A percentile compares a stretch with the other conserved stretches of the same genome.
Conservation (phyloP, 192 early-diverging fungal species). For the Coemansia sp. region DNA sequence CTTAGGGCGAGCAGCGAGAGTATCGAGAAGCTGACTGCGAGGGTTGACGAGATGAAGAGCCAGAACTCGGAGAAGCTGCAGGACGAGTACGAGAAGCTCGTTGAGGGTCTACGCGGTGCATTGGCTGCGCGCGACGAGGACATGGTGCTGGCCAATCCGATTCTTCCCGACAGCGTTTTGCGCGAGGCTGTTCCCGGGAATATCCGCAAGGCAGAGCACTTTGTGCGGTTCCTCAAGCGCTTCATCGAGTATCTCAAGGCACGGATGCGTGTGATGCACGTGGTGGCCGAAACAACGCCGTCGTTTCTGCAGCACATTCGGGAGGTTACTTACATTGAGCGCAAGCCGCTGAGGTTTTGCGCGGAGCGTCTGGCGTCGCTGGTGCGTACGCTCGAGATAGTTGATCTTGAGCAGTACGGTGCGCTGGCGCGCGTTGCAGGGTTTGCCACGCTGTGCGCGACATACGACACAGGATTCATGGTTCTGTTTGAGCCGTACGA, state of each 20-base stretch:
- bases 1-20: slow-evolving; percentile 87
- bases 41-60: slow-evolving; percentile 79
- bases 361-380: slow-evolving; percentile 88
- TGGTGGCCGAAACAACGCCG: slow-evolving; percentile 91
- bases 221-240: slow-evolving; percentile 92
- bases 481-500: slow-evolving; percentile 97
- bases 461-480: slow-evolving; percentile 96
- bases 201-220: slow-evolving; percentile 97
- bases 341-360: slow-evolving; percentile 93
- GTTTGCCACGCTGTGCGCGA: slow-evolving; percentile 94
- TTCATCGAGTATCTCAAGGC: slow-evolving; percentile 99
- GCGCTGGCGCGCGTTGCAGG: slow-evolving; percentile 82
- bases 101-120: slow-evolving; percentile 82
- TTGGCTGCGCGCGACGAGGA: slow-evolving; percentile 78
- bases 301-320: slow-evolving; percentile 92
- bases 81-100: slow-evolving; percentile 85
- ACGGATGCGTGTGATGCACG: slow-evolving; percentile 93
- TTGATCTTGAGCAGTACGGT: slow-evolving; percentile 84
- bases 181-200: slow-evolving; percentile 95
- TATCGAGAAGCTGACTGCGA: slow-evolving; percentile 66
- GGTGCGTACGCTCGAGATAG: slow-evolving; percentile 88
- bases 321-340: slow-evolving; percentile 94
- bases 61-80: slow-evolving; percentile 86
- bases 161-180: slow-evolving; percentile 89
- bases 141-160: slow-evolving; percentile 89